Evolutionary conservation across 2,329 filamentous ascomycete genomes (phyloP).

Genomic region (Beauveria medogensis): DNA sequence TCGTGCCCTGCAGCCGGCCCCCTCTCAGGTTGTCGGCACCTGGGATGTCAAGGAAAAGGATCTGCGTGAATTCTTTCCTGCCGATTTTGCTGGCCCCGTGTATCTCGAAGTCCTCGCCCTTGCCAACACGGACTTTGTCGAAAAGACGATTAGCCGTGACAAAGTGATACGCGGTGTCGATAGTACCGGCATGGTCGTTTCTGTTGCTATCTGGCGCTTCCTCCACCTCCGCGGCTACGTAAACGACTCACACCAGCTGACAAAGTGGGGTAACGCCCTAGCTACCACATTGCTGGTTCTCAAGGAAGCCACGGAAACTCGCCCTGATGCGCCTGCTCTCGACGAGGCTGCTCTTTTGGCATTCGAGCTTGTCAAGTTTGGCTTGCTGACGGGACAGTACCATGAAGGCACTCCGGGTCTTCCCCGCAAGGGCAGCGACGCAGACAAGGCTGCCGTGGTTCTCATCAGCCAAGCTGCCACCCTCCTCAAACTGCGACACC

Average conservation of each 20-base stretch:
- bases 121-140: constrained; percentile 59
- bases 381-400: constrained; percentile 65
- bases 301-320: constrained; percentile 41
- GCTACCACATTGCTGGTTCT: constrained; percentile 59
- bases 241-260: constrained; percentile 69
- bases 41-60: constrained; percentile 67
- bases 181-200: constrained; percentile 55
- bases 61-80: constrained; percentile 40
- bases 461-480: constrained; percentile 82
- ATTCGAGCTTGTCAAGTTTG: constrained; percentile 75
- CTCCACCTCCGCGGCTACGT: constrained; percentile 83
- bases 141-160: constrained; percentile 57
- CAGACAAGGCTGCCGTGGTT: constrained; percentile 70
- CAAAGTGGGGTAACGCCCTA: constrained; percentile 74
- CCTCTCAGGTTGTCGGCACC: constrained; percentile 38
- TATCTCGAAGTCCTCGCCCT: constrained; percentile 60
- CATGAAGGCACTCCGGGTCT: constrained; percentile 47
- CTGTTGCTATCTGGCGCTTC: constrained; percentile 79
- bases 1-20: constrained; percentile 37
- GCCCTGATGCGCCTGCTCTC: constrained; percentile 39
- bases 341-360: constrained; percentile 77
- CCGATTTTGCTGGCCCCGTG: constrained; percentile 31
- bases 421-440: constrained; percentile 50
- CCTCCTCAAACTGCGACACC: constrained; percentile 72
- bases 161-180: constrained; percentile 54